Base-by-base conservation (phyloP, 2,329 filamentous ascomycete genomes). In the Xylariomycetidae sp. region DNA sequence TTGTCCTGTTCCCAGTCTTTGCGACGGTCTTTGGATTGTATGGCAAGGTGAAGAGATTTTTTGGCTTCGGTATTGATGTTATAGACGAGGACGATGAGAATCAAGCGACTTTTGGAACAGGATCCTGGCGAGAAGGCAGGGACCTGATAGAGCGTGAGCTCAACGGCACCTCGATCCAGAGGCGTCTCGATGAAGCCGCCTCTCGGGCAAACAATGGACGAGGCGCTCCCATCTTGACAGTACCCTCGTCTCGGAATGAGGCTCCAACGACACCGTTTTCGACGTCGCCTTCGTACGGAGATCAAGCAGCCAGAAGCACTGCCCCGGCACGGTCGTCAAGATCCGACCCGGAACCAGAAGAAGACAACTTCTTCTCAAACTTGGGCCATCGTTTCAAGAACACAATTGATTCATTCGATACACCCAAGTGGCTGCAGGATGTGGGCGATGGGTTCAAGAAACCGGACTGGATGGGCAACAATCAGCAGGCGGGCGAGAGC, bases 1-100 rank as follows among this genome's bases (percentile, higher is more conserved):
- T 97, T 45, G 80, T 98, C 19, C 69, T 97, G 14, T 56, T 97
- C 1, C 92, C 92, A 1, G 86, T 96, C 3, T 73, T 79, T 16
- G 89, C 89, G 4, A 90, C 87, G 0, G 62, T 90, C 0, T 96
- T 97, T 62, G 90, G 90, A 17, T 66, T 97, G 1, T 98, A 98
- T 56, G 84, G 88, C 25, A 82, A 78, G 43, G 75, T 90, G 17
- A 85, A 82, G 58, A 81, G 80, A 16, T 59, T 84, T 34, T 75
- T 90, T 14, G 90, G 92, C 11, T 87, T 94, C 38, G 86, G 83
- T 22, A 64, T 69, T 36, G 77, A 87, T 25, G 66, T 89, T 2
- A 78, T 89, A 27, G 85, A 88, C 22, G 85, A 89, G 10, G 79
- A 82, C 10, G 75, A 78, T 14, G 78, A 80, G 16, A 77, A 76